phyloP scores from a whole-genome alignment of 106 monocot species.

The Ottelia alismoides region DNA sequence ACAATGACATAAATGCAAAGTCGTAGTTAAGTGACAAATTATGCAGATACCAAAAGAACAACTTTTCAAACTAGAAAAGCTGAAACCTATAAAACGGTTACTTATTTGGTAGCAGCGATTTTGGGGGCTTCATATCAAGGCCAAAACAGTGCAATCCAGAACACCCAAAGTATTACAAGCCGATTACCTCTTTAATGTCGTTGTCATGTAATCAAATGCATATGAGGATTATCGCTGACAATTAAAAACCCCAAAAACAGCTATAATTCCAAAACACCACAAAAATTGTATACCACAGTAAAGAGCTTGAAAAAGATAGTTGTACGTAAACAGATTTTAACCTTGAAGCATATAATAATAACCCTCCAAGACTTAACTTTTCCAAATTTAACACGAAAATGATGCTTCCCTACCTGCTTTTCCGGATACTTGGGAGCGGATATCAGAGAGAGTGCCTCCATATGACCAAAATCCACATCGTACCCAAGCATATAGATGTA shows the following conservation, averaged over 20 bases:
- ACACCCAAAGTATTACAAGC: no score
- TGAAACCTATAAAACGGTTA: background rate
- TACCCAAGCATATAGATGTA: slow-evolving; percentile 98
- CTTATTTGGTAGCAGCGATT: background rate
- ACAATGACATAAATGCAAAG: background rate
- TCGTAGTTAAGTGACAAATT: background rate
- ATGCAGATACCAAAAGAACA: background rate
- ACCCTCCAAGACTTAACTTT: background rate
- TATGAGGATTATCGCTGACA: no score
- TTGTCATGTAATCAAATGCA: no score
- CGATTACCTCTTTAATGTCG: no score
- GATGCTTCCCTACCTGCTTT: slow-evolving; percentile 68
- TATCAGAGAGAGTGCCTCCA: slow-evolving; percentile 85
- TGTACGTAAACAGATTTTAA: background rate
- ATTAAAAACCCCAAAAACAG: no score
- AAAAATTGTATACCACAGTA: background rate
- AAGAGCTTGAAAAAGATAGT: background rate
- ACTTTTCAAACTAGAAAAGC: background rate
- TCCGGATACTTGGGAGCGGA: slow-evolving; percentile 99
- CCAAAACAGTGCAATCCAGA: no score
- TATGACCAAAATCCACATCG: slow-evolving; percentile 99
- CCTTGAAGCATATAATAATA: background rate
- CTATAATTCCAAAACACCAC: background rate
- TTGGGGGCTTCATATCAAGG: no score
- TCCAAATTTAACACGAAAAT: background rate